Evolutionary conservation across 75 land plant species (phyloP), one percentile per base, ranked within the genome.

Genomic region (Larix kaempferi): DNA sequence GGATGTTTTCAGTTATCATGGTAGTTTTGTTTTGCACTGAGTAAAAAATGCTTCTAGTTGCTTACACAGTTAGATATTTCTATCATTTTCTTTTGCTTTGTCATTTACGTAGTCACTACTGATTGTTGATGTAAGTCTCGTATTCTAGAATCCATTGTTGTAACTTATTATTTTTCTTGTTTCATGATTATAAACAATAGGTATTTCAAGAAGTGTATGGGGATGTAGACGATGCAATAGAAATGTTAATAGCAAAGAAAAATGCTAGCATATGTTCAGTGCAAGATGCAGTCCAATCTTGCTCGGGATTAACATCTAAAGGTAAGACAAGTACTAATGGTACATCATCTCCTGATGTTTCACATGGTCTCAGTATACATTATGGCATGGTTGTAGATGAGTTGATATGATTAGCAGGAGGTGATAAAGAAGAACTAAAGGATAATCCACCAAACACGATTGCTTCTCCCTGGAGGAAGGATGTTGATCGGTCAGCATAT

Each of bases 171-270:
- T 56, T 74, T 16, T 5, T n/a, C 23, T 23, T 35, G 37, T n/a
- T 44, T 44, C 52, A 44, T 44, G 52, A 44, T 0, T 7, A 6
- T 6, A 8, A 44, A 44, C 52, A 44, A 44, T 7, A 94, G 97
- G 86, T 91, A 73, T 81, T 94, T 59, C 79, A 58, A 76, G 84
- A 92, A 21, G 79, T 94, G 39, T 77, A 77, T 78, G 94, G 94
- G 35, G 91, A 94, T 85, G 76, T 82, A 77, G 91, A 92, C 81
- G 89, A 85, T 73, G 91, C 94, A 60, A 88, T 94, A 69, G 94
- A 94, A 59, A 87, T 76, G 80, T 74, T 94, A 77, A 82, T 88
- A 63, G 91, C 89, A 23, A 91, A 93, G 78, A 59, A 80, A 74
- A 77, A 58, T 78, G 27, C 76, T 15, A 75, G 75, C 67, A 84